Evolutionary conservation across 2,329 filamentous ascomycete species (phyloP).

Genomic region (Sporothrix mexicana): DNA sequence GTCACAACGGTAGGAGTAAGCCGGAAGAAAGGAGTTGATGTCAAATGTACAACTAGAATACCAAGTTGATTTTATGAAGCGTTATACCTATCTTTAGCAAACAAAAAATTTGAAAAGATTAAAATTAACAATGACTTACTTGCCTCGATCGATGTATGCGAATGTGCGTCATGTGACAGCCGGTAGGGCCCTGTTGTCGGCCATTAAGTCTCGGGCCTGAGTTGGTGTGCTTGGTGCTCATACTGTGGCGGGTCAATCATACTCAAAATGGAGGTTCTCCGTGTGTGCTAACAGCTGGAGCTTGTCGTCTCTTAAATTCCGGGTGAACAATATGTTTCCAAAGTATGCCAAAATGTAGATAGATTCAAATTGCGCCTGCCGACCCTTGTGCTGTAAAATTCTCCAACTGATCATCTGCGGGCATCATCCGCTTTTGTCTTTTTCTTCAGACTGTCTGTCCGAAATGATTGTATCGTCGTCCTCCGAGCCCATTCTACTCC

Average conservation of each 20-base stretch:
- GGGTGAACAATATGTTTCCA: background rate
- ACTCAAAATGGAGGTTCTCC: too few relatives aligned
- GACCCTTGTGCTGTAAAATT: background rate
- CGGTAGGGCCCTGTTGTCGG: too few relatives aligned
- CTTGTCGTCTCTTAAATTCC: background rate
- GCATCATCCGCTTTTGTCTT: background rate
- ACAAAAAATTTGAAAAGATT: background rate
- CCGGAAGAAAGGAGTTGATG: too few relatives aligned
- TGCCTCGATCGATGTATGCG: too few relatives aligned
- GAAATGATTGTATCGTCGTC: background rate
- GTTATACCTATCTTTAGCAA: background rate
- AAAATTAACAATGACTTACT: too few relatives aligned
- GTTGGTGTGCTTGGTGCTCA: too few relatives aligned
- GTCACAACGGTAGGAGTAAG: slow-evolving; percentile 24
- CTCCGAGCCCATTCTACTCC: slow-evolving; percentile 61
- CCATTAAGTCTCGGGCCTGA: too few relatives aligned
- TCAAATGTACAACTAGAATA: slow-evolving; percentile 8
- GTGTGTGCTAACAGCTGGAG: background rate
- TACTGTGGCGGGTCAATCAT: too few relatives aligned
- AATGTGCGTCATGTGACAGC: too few relatives aligned
- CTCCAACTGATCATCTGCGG: background rate
- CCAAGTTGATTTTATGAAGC: slow-evolving; percentile 9
- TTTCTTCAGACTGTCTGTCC: background rate
- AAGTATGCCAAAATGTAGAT: background rate
- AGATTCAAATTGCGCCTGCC: slow-evolving; percentile 3